Conservation (phyloP, 148 eudicot species). For the Chenopodium suecicum region DNA sequence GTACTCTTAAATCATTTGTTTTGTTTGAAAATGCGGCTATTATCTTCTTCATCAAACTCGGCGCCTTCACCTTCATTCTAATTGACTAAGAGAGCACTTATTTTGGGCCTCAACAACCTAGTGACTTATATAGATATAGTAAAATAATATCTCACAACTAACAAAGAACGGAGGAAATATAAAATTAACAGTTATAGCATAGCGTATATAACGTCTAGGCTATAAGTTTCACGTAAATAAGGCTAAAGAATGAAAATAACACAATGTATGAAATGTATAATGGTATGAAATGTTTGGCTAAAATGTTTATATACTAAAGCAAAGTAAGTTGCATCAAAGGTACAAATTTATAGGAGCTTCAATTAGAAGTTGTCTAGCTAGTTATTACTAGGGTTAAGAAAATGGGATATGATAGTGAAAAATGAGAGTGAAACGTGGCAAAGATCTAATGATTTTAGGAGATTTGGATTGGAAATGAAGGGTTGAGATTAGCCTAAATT, state of each 20-base stretch:
- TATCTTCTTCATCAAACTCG: conserved; percentile 39
- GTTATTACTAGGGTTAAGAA: conserved; percentile 7
- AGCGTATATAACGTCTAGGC: background rate
- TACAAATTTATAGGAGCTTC: conserved; percentile 12
- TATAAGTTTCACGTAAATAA: background rate
- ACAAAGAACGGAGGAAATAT: background rate
- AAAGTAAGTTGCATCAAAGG: background rate
- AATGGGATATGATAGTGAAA: background rate
- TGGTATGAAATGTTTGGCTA: conserved; percentile 4
- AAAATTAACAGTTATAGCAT: background rate
- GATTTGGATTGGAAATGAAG: conserved; percentile 5
- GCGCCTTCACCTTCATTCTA: conserved; percentile 29
- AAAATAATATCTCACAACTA: background rate
- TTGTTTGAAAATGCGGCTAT: conserved; percentile 35
- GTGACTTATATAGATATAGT: no score
- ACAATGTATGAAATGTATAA: background rate
- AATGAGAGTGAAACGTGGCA: conserved; percentile 15
- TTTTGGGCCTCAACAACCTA: no score
- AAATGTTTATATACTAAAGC: background rate
- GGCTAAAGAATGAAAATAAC: background rate
- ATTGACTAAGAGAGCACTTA: background rate
- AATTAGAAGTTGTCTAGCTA: conserved; percentile 15
- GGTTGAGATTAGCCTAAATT: conserved; percentile 10
- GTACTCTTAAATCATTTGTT: conserved; percentile 37
- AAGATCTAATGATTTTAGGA: conserved; percentile 4